These are phyloP conservation scores for Didymosphaeria variabile DNA, from an alignment of 2,329 filamentous ascomycete genomes.

Conservation along the genomic window DNA sequence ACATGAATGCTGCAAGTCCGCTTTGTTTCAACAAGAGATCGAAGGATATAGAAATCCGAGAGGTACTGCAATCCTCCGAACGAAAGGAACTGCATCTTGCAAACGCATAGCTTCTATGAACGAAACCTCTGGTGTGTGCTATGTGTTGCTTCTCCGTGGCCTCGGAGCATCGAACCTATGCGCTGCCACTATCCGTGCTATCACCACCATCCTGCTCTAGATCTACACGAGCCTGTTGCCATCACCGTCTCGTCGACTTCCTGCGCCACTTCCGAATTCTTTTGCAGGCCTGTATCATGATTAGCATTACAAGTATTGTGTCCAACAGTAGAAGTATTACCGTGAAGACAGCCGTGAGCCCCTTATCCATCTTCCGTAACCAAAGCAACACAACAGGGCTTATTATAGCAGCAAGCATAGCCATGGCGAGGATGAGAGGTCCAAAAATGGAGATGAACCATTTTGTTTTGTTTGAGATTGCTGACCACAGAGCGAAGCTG, in stretches of 20 bases:
- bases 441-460: no score
- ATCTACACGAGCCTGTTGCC: constrained; percentile 8
- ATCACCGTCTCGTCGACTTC: constrained; percentile 10
- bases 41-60: no score
- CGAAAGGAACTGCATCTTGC: no score
- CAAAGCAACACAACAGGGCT: constrained; percentile 27
- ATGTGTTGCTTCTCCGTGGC: no score
- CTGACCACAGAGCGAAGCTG: constrained; percentile 2
- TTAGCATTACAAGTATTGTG: constrained; percentile 5
- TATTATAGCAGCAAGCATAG: constrained; percentile 21
- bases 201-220: constrained; percentile 11
- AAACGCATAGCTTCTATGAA: no score
- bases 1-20: neutral
- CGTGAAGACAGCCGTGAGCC: constrained; percentile 22
- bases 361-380: constrained; percentile 24
- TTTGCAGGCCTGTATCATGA: constrained; percentile 11
- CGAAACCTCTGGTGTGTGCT: no score
- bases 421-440: no score
- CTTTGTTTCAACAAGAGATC: neutral
- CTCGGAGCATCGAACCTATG: no score
- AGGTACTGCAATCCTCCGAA: no score
- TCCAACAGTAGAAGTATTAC: constrained; percentile 23
- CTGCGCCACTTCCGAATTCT: constrained; percentile 13
- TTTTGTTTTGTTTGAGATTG: neutral
- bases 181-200: constrained; percentile 5